Evolutionary conservation across 805 yeast species (phyloP).

Genomic region (Clavispora fructus): DNA sequence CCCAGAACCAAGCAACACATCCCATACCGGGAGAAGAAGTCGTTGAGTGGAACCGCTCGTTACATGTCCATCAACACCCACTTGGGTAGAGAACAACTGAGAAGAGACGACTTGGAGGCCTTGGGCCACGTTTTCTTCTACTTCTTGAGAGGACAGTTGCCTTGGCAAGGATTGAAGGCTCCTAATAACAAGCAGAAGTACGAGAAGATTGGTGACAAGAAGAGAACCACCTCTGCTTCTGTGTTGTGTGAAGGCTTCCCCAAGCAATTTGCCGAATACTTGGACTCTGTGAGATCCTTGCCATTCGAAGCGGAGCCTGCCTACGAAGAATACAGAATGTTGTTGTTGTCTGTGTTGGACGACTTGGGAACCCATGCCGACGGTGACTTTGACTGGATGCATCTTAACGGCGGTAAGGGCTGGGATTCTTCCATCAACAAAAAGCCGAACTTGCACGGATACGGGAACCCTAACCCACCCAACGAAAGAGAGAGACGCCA

Average conservation of each 20-base stretch:
- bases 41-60: conserved; percentile 95
- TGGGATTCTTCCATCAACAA: conserved; percentile 75
- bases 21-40: conserved; percentile 92
- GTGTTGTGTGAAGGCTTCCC: conserved; percentile 76
- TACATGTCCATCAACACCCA: conserved; percentile 95
- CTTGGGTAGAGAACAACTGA: conserved; percentile 91
- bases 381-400: conserved; percentile 78
- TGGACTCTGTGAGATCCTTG: conserved; percentile 60
- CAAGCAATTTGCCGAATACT: conserved; percentile 66
- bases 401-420: conserved; percentile 71
- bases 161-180: conserved; percentile 98
- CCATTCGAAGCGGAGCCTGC: conserved; percentile 80
- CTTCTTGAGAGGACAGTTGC: conserved; percentile 91
- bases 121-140: conserved; percentile 91
- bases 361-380: conserved; percentile 58
- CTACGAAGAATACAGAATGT: conserved; percentile 57
- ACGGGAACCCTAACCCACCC: conserved; percentile 66
- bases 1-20: conserved; percentile 77
- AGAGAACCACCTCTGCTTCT: conserved; percentile 84
- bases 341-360: conserved; percentile 55
- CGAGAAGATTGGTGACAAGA: conserved; percentile 93
- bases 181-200: conserved; percentile 95
- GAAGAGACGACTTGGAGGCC: conserved; percentile 95
- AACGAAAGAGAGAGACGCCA: conserved; percentile 43
- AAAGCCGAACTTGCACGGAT: conserved; percentile 77